Base-by-base conservation (phyloP, 805 yeast species). In the Kuraishia hungarica region DNA sequence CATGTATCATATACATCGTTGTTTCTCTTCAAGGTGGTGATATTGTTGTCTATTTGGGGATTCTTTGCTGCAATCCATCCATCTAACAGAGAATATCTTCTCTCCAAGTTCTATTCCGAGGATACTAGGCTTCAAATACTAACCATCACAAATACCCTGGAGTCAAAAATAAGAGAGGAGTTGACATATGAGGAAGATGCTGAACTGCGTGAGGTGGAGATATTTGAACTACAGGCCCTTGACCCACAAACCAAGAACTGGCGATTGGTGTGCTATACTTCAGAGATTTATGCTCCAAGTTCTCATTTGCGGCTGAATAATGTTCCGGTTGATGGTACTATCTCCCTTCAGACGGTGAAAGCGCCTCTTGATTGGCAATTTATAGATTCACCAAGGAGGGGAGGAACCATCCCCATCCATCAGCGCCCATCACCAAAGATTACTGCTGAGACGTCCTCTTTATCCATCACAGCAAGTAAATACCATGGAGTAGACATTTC, bases 281-380 rank as follows among this genome's bases (percentile, higher is more conserved):
- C 72, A 51, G 83, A 81, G 59, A 77, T 78, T 55, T 84, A 76
- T 62, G 72, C 87, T 0, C 62, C 76, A 23, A 80, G 83, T 59
- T 73, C 80, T 2, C 71, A 67, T 48, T 55, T 68, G 10, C 67
- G 81, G 53, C 62, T 72, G 49, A 64, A 67, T 43, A 57, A 57
- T 21, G 20, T 63, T 5, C 64, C 71, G 3, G 55, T 69, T 4
- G 57, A 55, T 13, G 72, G 74, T 1, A 57, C 68, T 2, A 50
- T 58, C 28, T 51, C 61, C 3, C 58, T 80, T 29, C 68, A 70
- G 5, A 70, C 71, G 22, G 72, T 87, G 20, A 68, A 71, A 53
- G 82, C 89, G 3, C 92, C 92, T 1, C 59, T 61, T 39, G 79
- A 79, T 51, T 86, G 89, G 87, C 74, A 69, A 54, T 87, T 82